Base-by-base conservation (phyloP, 495 filamentous ascomycete species). In the Podospora comata region DNA sequence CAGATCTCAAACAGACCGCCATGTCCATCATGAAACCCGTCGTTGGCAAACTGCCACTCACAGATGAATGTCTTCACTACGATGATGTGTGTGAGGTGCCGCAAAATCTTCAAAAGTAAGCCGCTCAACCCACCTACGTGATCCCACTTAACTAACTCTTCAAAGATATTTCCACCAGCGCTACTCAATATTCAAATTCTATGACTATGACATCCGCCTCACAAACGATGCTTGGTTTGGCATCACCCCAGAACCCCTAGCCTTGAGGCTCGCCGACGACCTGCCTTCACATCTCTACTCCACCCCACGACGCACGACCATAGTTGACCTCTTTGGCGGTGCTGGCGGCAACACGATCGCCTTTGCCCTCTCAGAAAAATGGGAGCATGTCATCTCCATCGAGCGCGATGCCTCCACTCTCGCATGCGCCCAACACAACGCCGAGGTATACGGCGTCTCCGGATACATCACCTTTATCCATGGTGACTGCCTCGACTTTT, bases 301-400 rank as follows among this genome's bases (percentile, higher is more conserved):
- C 53, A 61, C 70, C 53, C 68, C 57, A 1, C 58, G 4, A 63
- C 92, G 71, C 68, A 81, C 65, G 76, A 85, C 71, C 78, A 84
- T 98, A 34, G 86, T 99, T 57, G 95, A 99, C 76, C 85, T 90
- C 19, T 98, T 99, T 80, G 90, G 88, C 26, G 95, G 95, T 34
- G 92, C 93, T 9, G 95, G 95, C 18, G 95, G 94, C 62, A 98
- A 99, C 75, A 85, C 89, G n/a, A 99, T 99, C 68, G 92, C 93
- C 32, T 96, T 98, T 73, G 95, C 95, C 16, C 82, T 87, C 7
- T 89, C 89, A 3, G 85, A 85, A 11, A 85, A 86, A 62, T 98
- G 92, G 90, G 83, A 87, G 32, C 88, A 85, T 60, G 85, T 99
- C 60, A 92, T 97, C 74, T 92, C 91, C 39, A 90, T 98, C 73